Evolutionary conservation across 1,284 basidiomycete genomes (phyloP), one percentile per base, ranked within the genome.

Genomic region (Agroathelia rolfsii): DNA sequence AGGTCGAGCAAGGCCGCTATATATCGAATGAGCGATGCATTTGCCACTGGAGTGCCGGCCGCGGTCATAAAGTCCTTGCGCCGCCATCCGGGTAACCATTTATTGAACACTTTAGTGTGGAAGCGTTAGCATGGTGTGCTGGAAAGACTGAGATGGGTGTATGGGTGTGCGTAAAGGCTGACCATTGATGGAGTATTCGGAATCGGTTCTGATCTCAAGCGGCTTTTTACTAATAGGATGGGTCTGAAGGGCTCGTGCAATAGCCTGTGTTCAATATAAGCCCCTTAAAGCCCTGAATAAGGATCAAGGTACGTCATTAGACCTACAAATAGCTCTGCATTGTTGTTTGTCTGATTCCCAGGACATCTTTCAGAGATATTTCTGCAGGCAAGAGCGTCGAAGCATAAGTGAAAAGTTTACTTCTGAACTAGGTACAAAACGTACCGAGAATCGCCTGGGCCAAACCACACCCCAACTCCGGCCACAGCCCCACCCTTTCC

Each of bases 321-420:
- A 61, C 74, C 42, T 38, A 82, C 86, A 42, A 85, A 76, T 17
- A 93, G 64, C 51, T 93, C 88, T 3, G 85, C 88, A 9, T 85
- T 66, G 41, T 93, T 92, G 50, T 93, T 93, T 0, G 87, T 92
- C 50, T 92, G 88, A 28, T 57, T 59, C 2, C 88, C 89, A 2
- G 84, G 81, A 43, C 86, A 81, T 13, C 87, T 64, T 44, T 86
- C 80, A 1, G 76, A 66, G 3, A 88, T 52, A 47, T 87, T 88
- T 31, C 86, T 85, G 35, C 17, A 12, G 28, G 27, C 11, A 22
- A 25, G 16, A 5, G 32, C 28, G 12, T 22, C n/a, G 20, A 19
- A 21, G 39, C 48, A 37, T 28, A 20, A 12, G 20, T 13, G 18
- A 26, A 28, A 20, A n/a, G 11, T n/a, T 20, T 7, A 35, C 43